phyloP scores from a whole-genome alignment of 2,329 filamentous ascomycete species.

The Didymella pomorum region DNA sequence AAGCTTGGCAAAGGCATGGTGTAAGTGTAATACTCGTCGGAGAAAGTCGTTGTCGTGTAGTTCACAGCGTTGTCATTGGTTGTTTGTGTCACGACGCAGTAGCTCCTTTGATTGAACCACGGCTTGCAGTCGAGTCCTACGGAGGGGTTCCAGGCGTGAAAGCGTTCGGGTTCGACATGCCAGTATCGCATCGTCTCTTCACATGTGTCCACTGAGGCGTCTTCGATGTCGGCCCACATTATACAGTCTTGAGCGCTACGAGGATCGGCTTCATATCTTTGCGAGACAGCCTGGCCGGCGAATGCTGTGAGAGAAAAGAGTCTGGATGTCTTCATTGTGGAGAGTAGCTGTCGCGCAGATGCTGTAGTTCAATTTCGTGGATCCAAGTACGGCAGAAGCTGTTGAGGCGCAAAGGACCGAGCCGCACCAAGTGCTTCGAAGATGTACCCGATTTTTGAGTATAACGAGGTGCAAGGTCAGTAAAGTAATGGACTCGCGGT shows the following conservation, averaged over 20 bases:
- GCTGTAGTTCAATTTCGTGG: too few species aligned
- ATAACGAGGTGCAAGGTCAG: too few species aligned
- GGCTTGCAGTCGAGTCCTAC: constrained; percentile 13
- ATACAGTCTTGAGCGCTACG: constrained; percentile 8
- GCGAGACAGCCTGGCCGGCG: neutral
- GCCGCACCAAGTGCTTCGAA: too few species aligned
- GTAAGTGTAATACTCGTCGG: neutral
- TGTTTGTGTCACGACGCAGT: constrained; percentile 8
- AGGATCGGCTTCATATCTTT: neutral
- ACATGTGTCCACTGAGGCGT: constrained; percentile 1
- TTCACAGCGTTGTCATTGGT: neutral
- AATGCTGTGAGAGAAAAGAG: neutral
- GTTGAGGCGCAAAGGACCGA: neutral
- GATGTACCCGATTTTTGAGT: too few species aligned
- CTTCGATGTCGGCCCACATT: neutral
- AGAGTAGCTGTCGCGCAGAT: neutral
- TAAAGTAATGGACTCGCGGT: neutral
- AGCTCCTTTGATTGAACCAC: neutral
- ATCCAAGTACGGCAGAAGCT: too few species aligned
- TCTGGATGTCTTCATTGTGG: neutral
- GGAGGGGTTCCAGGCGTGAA: constrained; percentile 15
- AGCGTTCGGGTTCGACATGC: neutral
- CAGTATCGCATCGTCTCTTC: neutral
- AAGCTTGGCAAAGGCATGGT: neutral
- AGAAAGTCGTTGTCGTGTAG: neutral